Percentiles rank a stretch among this genome's conserved stretches.
phyloP scores from a whole-genome alignment of 257 asterid genomes.

The Primulina tabacum region DNA sequence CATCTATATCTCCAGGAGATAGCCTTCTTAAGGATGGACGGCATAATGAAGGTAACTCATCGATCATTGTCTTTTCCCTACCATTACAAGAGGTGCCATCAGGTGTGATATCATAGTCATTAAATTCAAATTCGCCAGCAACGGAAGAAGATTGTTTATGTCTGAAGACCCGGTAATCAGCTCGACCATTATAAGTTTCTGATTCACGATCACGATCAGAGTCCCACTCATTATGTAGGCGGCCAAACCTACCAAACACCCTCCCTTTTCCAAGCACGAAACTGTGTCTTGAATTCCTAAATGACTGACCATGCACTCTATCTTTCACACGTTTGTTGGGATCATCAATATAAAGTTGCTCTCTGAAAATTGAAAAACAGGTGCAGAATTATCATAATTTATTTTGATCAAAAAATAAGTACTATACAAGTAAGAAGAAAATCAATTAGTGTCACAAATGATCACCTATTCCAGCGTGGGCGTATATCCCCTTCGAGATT shows the following conservation, averaged over 20 bases:
- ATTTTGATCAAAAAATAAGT: constrained; percentile 17
- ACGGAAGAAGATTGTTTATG: constrained; percentile 49
- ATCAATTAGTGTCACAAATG: constrained; percentile 17
- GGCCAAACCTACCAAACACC: constrained; percentile 48
- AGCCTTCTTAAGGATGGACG: constrained; percentile 49
- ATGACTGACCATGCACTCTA: constrained; percentile 49
- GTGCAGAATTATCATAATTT: constrained; percentile 26
- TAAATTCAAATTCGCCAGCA: constrained; percentile 47
- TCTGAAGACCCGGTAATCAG: constrained; percentile 54
- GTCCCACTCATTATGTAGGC: constrained; percentile 57
- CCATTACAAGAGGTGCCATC: constrained; percentile 36
- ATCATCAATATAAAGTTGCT: constrained; percentile 51
- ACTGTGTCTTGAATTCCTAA: constrained; percentile 51
- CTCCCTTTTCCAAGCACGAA: constrained; percentile 74
- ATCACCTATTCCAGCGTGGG: constrained; percentile 67
- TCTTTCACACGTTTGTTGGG: constrained; percentile 54
- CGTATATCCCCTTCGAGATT: constrained; percentile 52
- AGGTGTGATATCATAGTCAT: constrained; percentile 41
- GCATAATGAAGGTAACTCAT: constrained; percentile 47
- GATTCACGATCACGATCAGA: constrained; percentile 53
- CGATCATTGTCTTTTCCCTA: constrained; percentile 50
- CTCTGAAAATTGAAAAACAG: constrained; percentile 46
- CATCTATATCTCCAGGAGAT: constrained; percentile 60
- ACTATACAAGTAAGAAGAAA: neutral
- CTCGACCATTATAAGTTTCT: constrained; percentile 42